Conservation (phyloP, 2,329 filamentous ascomycete genomes). For the Myriangium duriaei region DNA sequence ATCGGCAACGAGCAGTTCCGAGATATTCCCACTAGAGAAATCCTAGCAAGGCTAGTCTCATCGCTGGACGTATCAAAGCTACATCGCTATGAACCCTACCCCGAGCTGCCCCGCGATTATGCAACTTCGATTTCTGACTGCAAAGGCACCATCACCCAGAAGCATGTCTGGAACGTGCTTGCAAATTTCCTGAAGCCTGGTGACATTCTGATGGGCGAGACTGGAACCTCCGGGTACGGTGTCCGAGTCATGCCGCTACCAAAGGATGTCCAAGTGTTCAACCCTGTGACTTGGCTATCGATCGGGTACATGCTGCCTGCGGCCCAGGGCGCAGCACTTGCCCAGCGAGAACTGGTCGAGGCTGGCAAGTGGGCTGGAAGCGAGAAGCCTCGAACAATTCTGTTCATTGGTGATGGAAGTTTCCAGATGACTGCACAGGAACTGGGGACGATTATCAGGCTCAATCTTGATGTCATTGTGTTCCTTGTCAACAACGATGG, state of each 20-base stretch:
- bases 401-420: constrained; percentile 78
- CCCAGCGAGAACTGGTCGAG: constrained; percentile 21
- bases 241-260: constrained; percentile 40
- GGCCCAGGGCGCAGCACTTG: constrained; percentile 15
- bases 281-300: constrained; percentile 19
- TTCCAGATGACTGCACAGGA: constrained; percentile 61
- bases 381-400: constrained; percentile 42
- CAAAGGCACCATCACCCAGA: no score
- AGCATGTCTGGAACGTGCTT: constrained; percentile 15
- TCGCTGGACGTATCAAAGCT: constrained; percentile 44
- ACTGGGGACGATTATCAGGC: constrained; percentile 47
- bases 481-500: constrained; percentile 36
- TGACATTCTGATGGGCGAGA: constrained; percentile 19
- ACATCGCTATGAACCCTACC: constrained; percentile 37
- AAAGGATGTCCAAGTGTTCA: constrained; percentile 46
- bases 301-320: constrained; percentile 21
- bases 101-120: no score
- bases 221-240: constrained; percentile 34
- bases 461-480: constrained; percentile 24
- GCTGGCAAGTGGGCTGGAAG: constrained; percentile 20
- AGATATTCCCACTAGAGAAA: constrained; percentile 48
- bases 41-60: constrained; percentile 58
- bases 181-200: constrained; percentile 14
- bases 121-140: no score
- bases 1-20: constrained; percentile 59